A percentile compares a stretch with the other conserved stretches of the same genome.
phyloP scores from a whole-genome alignment of 345 rosid species.

The Syzygium jambos region DNA sequence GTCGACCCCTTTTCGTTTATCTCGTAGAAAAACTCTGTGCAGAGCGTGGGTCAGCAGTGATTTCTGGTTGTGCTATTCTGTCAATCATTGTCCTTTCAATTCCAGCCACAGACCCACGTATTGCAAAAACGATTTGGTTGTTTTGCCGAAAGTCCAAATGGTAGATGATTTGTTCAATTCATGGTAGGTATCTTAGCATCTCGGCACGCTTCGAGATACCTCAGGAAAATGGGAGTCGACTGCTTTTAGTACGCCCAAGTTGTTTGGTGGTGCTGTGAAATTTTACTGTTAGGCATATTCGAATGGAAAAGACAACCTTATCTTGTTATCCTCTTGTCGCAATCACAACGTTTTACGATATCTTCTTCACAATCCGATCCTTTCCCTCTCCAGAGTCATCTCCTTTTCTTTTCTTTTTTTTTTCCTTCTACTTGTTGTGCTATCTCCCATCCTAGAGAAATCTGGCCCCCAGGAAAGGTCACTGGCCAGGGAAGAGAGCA shows the following conservation, averaged over 20 bases:
- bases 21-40: neutral
- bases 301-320: conserved; percentile 24
- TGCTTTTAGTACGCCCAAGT: neutral
- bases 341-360: conserved; percentile 9
- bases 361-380: conserved; percentile 2
- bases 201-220: neutral
- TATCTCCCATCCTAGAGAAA: neutral
- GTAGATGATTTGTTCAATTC: neutral
- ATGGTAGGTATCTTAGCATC: neutral
- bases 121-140: neutral
- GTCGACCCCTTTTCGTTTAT: neutral
- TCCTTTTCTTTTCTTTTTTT: neutral
- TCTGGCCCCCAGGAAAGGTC: neutral
- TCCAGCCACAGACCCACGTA: neutral
- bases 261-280: neutral
- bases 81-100: neutral
- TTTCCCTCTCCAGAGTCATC: neutral
- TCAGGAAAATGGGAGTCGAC: neutral
- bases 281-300: neutral
- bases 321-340: conserved; percentile 23
- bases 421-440: neutral
- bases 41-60: neutral
- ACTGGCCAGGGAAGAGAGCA: neutral
- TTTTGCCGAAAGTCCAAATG: neutral
- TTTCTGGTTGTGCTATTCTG: neutral